Percentiles rank a stretch among this genome's conserved stretches.
These are phyloP conservation scores for Cercospora nicotianae DNA, from an alignment of 2,329 filamentous ascomycete species.

Conservation along the genomic window DNA sequence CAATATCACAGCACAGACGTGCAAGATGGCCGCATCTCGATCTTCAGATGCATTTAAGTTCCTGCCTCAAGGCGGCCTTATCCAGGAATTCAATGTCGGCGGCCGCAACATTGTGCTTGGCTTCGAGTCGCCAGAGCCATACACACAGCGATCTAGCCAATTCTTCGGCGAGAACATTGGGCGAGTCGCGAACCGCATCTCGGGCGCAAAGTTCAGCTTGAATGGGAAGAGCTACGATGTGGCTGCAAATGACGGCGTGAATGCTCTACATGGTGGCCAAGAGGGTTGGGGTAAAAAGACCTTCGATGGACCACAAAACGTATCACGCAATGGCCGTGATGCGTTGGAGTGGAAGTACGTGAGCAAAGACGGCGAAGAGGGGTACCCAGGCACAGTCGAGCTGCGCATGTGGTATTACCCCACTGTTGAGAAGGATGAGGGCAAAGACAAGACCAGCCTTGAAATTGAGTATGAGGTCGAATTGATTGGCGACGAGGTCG, in stretches of 20 bases:
- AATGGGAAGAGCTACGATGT: conserved; percentile 72
- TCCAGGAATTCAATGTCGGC: conserved; percentile 76
- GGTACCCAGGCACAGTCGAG: conserved; percentile 83
- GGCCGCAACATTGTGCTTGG: conserved; percentile 84
- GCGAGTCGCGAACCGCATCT: conserved; percentile 76
- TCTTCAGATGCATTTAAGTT: conserved; percentile 57
- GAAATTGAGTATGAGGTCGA: conserved; percentile 88
- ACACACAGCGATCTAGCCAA: conserved; percentile 71
- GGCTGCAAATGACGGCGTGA: conserved; percentile 72
- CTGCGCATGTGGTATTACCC: conserved; percentile 76
- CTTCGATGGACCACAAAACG: conserved; percentile 69
- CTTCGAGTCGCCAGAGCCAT: conserved; percentile 74
- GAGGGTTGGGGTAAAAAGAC: conserved; percentile 79
- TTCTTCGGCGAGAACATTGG: conserved; percentile 96
- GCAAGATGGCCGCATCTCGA: conserved; percentile 26
- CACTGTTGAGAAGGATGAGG: conserved; percentile 62
- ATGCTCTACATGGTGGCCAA: conserved; percentile 58
- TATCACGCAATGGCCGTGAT: conserved; percentile 50
- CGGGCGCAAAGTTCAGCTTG: conserved; percentile 67
- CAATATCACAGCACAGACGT: neutral
- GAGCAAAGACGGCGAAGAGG: conserved; percentile 81
- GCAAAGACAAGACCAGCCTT: conserved; percentile 67
- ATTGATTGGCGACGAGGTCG: conserved; percentile 67
- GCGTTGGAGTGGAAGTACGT: conserved; percentile 52
- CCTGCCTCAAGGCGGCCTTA: conserved; percentile 73